Conservation (phyloP, 495 filamentous ascomycete species). For the Amorphotheca resinae region DNA sequence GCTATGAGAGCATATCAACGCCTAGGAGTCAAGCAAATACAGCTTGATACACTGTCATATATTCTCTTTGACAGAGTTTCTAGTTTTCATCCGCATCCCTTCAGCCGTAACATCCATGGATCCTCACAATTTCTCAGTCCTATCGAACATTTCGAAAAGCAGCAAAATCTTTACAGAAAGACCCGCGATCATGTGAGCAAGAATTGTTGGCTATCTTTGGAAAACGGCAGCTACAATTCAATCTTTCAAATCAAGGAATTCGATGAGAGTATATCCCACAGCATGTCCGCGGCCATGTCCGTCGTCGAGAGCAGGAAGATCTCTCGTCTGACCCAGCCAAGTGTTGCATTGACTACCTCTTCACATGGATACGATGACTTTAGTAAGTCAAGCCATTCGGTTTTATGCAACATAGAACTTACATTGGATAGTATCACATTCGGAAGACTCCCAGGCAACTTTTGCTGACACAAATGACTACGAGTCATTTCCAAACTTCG, state of each 20-base stretch:
- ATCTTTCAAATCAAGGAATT: constrained; percentile 28
- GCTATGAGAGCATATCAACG: constrained; percentile 29
- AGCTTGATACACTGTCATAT: constrained; percentile 35
- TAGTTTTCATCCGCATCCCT: constrained; percentile 33
- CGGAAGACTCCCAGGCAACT: constrained; percentile 18
- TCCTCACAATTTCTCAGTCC: constrained; percentile 10
- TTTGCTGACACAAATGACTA: constrained; percentile 34
- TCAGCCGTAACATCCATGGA: constrained; percentile 13
- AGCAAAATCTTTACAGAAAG: constrained; percentile 27
- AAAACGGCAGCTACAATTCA: constrained; percentile 32
- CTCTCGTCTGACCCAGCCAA: constrained; percentile 25
- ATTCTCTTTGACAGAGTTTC: constrained; percentile 38
- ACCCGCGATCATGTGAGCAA: constrained; percentile 23
- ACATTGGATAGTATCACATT: constrained; percentile 16
- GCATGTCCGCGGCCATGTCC: constrained; percentile 31
- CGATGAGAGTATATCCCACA: constrained; percentile 26
- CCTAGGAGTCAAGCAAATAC: constrained; percentile 36
- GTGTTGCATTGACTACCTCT: constrained; percentile 12
- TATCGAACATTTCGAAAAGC: constrained; percentile 14
- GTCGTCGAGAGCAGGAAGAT: constrained; percentile 32
- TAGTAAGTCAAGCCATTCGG: not conserved
- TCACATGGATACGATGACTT: constrained; percentile 24
- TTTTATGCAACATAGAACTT: not conserved
- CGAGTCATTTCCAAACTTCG: constrained; percentile 28
- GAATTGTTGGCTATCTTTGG: constrained; percentile 32